Evolutionary conservation across 371 early-diverging fungal species (phyloP).

Genomic region (Mortierella polycephala): DNA sequence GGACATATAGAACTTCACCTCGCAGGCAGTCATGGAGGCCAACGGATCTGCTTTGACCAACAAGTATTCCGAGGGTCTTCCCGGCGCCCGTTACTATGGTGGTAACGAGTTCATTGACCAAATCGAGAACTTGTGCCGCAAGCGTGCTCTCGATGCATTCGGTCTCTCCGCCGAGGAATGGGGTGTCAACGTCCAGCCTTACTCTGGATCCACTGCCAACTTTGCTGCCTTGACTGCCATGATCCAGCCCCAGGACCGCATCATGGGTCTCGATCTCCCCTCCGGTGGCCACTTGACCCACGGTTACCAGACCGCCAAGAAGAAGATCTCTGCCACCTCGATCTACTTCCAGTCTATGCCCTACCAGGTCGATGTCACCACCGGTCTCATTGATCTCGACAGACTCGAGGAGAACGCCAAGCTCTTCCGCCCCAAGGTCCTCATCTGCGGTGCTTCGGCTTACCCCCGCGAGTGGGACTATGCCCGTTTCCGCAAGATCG

Average conservation of each 20-base stretch:
- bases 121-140: constrained; percentile 95
- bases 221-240: constrained; percentile 97
- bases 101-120: constrained; percentile 99
- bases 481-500: constrained; percentile 91
- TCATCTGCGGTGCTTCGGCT: constrained; percentile 98
- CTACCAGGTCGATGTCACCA: constrained; percentile 90
- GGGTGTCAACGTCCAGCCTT: constrained; percentile 99
- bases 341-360: constrained; percentile 99
- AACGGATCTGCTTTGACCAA: constrained; percentile 98
- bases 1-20: constrained; percentile 93
- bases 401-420: constrained; percentile 90
- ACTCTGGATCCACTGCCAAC: constrained; percentile 99
- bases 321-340: constrained; percentile 98
- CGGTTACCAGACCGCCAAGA: constrained; percentile 99
- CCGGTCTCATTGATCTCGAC: constrained; percentile 96
- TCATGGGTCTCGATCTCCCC: constrained; percentile 99
- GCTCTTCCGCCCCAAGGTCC: constrained; percentile 96
- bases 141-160: constrained; percentile 96
- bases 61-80: constrained; percentile 99
- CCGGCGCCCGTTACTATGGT: constrained; percentile 93
- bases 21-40: constrained; percentile 97
- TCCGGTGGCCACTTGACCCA: constrained; percentile 99
- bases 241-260: constrained; percentile 95
- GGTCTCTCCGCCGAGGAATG: constrained; percentile 92
- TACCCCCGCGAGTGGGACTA: constrained; percentile 99